Evolutionary conservation across 2,329 filamentous ascomycete species (phyloP), one percentile per base, ranked within the genome.

Genomic region (Raffaelea deltoideospora): DNA sequence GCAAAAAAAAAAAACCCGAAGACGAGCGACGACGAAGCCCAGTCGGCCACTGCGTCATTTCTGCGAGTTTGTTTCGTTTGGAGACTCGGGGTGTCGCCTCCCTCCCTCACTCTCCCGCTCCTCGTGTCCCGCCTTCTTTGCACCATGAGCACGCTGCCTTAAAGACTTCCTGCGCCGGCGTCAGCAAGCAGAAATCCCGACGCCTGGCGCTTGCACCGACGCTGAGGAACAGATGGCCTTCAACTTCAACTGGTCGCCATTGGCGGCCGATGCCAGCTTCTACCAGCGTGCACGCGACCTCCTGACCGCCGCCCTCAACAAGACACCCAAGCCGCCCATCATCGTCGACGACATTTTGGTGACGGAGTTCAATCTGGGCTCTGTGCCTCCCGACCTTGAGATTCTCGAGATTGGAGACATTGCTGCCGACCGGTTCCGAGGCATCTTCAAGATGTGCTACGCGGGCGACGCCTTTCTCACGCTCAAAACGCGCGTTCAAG

Each of bases 201-300:
- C 37, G n/a, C 17, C 61, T n/a, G n/a, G n/a, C n/a, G n/a, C n/a
- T n/a, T n/a, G n/a, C n/a, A n/a, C n/a, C n/a, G n/a, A n/a, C n/a
- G n/a, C n/a, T n/a, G n/a, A n/a, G n/a, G n/a, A n/a, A n/a, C n/a
- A n/a, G 15, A 98, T 98, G 90, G 90, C 90, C 49, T 98, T 98
- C 81, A 96, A 96, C 69, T 98, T 98, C 82, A 96, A 96, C 84
- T 98, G 90, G 90, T 94, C 86, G 72, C 90, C 90, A 54, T 72
- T 98, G 47, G 90, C 92, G 63, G 88, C 88, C 54, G 90, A 96
- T 64, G 88, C 84, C 52, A 74, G 77, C 49, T 90, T 90, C 60
- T 88, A 88, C 61, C 75, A 81, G 55, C 80, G 86, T 49, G 88
- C 90, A 35, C 82, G 87, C 57, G 87, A 96, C 56, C 81, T 96